Percentiles rank a stretch among this genome's conserved stretches.
These are phyloP conservation scores for Cardiospermum halicacabum DNA, from an alignment of 345 rosid genomes.

Conservation along the genomic window DNA sequence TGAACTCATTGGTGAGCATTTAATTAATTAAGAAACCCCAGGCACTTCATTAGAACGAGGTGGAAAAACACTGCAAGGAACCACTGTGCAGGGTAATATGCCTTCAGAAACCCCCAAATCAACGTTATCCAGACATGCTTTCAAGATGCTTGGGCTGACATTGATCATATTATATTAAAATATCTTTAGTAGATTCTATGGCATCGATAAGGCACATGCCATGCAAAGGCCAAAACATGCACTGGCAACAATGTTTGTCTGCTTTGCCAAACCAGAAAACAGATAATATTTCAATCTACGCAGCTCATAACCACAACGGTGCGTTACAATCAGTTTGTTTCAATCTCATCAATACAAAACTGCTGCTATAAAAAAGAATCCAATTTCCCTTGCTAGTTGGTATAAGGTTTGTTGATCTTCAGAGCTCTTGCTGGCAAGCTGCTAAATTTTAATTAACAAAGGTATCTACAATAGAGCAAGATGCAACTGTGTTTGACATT, in stretches of 20 bases:
- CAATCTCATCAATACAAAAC: not conserved
- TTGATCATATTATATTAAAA: not conserved
- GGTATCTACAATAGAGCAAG: not conserved
- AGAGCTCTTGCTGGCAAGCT: not conserved
- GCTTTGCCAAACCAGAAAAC: not conserved
- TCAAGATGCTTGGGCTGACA: not conserved
- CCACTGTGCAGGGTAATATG: not conserved
- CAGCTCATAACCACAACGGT: not conserved
- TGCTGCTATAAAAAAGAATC: not conserved
- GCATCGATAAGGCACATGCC: not conserved
- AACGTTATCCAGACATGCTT: not conserved
- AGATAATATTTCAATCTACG: too few relatives aligned
- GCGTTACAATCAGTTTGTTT: not conserved
- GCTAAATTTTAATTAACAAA: not conserved
- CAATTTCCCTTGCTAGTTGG: not conserved
- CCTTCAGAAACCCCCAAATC: not conserved
- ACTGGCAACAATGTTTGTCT: not conserved
- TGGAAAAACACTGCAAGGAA: not conserved
- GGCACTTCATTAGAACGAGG: not conserved
- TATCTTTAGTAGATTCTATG: not conserved
- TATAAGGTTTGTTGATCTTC: not conserved
- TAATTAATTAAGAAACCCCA: not conserved
- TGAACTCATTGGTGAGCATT: not conserved
- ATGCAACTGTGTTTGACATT: too few relatives aligned
- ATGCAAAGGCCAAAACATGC: not conserved